Evolutionary conservation across 2,329 filamentous ascomycete species (phyloP), one percentile per base, ranked within the genome.

Genomic region (Sarocladium brachiariae): DNA sequence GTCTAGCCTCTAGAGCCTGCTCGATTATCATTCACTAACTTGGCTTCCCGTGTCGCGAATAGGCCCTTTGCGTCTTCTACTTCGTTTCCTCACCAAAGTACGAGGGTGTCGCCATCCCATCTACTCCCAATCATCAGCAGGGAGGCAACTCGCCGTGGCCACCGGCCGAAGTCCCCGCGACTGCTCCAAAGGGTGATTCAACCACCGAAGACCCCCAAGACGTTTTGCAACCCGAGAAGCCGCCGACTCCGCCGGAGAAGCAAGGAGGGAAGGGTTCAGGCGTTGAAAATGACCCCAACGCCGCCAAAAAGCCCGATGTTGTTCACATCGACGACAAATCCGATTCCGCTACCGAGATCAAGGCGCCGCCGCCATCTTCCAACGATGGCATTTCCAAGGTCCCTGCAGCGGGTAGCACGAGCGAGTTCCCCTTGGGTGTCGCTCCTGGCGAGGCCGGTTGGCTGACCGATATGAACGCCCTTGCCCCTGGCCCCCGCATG

Each of bases 61-160:
- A 83, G 80, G 72, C 81, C 52, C 69, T 95, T 56, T 75, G 83
- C 55, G 74, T 95, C 55, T 78, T 96, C 66, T 93, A 92, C 72
- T 89, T 92, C 70, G 81, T 95, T 63, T 87, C 88, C 51, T 71
- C 73, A 56, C 76, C 75, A 37, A 71, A 66, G 50, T 72, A 77
- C 58, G 67, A 77, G 51, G 66, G 68, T 43, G 66, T 72, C 9
- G 45, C 60, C 39, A 49, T 63, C 48, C 58, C 54, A 35, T 47
- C 50, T 27, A 25, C 45, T 5, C 5, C 19, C 10, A 33, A 24
- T 13, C 48, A n/a, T n/a, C n/a, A n/a, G n/a, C n/a, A 48, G 18
- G 45, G 47, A 14, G 50, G 46, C 51, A 52, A 23, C 19, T 30
- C 24, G 27, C 25, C 43, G 33, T 43, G 49, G 49, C 51, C 51